Evolutionary conservation across 2,329 filamentous ascomycete genomes (phyloP).

Genomic region (Monilinia polystroma): DNA sequence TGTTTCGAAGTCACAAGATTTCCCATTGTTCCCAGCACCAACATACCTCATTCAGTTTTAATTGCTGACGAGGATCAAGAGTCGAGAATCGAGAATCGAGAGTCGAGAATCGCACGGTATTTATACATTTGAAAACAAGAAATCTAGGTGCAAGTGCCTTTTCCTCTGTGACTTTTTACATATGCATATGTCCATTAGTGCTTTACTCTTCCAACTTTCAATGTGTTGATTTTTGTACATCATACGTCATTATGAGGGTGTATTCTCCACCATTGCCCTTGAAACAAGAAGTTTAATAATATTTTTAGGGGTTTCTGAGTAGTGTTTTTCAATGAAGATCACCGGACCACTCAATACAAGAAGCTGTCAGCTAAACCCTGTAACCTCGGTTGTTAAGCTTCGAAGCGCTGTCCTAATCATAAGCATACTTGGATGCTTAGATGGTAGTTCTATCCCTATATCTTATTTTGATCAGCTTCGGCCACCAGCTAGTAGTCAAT

Average conservation of each 20-base stretch:
- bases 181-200: not conserved
- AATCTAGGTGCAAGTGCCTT: not conserved
- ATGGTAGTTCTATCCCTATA: not conserved
- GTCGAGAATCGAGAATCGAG: too few relatives aligned
- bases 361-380: not conserved
- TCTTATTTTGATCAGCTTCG: too few relatives aligned
- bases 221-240: not conserved
- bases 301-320: not conserved
- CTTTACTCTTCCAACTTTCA: not conserved
- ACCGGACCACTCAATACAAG: too few relatives aligned
- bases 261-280: not conserved
- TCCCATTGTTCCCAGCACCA: not conserved
- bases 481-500: too few relatives aligned
- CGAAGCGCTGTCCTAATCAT: not conserved
- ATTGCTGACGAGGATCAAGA: too few relatives aligned
- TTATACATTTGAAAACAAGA: not conserved
- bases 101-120: too few relatives aligned
- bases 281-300: not conserved
- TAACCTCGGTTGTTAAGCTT: not conserved
- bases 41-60: not conserved
- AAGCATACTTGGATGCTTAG: not conserved
- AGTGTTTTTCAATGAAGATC: too few relatives aligned
- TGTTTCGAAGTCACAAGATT: not conserved
- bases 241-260: not conserved
- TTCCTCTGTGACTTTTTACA: not conserved